Percentiles rank a stretch among this genome's conserved stretches.
These are phyloP conservation scores for Aspergillus cavernicola DNA, from an alignment of 495 filamentous ascomycete genomes.

Conservation along the genomic window DNA sequence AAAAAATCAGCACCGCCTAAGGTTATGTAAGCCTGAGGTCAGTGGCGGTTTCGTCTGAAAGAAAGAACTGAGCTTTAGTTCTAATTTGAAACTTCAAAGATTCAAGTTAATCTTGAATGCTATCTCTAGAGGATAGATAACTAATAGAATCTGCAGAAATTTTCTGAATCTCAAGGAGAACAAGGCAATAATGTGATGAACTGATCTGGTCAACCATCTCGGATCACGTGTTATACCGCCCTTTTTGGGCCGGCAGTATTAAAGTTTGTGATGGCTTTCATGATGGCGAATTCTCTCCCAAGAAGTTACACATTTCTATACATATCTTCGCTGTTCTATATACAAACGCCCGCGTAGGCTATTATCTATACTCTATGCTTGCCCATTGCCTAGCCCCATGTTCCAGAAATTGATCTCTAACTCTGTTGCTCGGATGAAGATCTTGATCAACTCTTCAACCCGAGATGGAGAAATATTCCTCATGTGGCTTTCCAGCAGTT, in stretches of 20 bases:
- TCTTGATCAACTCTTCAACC: conserved; percentile 74
- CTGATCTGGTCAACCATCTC: too few relatives aligned
- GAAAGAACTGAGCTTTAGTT: not conserved
- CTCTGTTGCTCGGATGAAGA: conserved; percentile 86
- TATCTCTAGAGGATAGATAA: not conserved
- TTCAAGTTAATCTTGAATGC: too few relatives aligned
- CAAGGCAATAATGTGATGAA: too few relatives aligned
- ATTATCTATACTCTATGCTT: not conserved
- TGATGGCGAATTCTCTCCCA: too few relatives aligned
- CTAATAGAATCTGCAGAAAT: not conserved
- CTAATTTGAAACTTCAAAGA: too few relatives aligned
- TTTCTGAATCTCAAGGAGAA: not conserved
- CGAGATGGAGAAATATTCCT: conserved; percentile 63
- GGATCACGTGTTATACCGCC: not conserved
- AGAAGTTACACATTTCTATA: too few relatives aligned
- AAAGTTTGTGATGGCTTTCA: too few relatives aligned
- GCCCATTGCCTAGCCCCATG: conserved; percentile 56
- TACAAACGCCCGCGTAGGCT: not conserved
- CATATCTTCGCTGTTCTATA: not conserved
- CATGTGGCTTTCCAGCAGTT: conserved; percentile 67
- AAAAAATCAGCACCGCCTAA: conserved; percentile 19
- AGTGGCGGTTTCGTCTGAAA: not conserved
- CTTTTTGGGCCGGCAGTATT: not conserved
- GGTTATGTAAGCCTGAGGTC: conserved; percentile 8
- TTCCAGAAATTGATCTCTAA: conserved; percentile 90